Evolutionary conservation across 495 filamentous ascomycete species (phyloP), one percentile per base, ranked within the genome.

Genomic region (Aspergillus funiculosus): DNA sequence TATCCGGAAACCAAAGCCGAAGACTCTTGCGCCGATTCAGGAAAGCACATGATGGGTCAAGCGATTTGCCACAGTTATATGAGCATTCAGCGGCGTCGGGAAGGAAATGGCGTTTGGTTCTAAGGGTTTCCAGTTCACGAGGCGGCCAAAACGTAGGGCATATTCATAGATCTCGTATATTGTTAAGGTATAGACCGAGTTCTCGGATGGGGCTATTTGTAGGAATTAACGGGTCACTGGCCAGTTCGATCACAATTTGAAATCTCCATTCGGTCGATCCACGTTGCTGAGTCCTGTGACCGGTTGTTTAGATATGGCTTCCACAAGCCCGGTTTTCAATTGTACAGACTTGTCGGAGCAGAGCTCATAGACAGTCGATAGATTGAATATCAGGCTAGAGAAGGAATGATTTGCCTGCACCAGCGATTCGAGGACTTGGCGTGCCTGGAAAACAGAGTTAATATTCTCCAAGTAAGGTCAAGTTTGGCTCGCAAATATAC

Each of bases 311-410:
- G 88, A 82, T 11, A 94, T 70, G 22, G 70, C 76, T 57, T 86
- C 83, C 6, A 85, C 80, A 17, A 97, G 70, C 15, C 66, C 60
- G 14, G 75, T 61, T 66, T 95, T 97, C 54, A 83, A 61, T 11
- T 71, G 71, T 36, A 72, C 66, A n/a, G 83, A 73, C 48, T 75
- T 74, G 45, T 97, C 90, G 1, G 83, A 87, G 54, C 85, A 91
- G 4, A 98, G 77, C 62, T 98, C 92, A 59, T 94, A 98, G 52
- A 94, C 77, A 0, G 92, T 96, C 11, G 80, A 76, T 6, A 98
- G 69, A 59, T 98, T 98, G 63, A 96, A 98, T 1, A 88, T 75
- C 13, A 94, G 59, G 6, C 83, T 84, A 32, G 80, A 76, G 50
- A 89, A 94, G 0, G 79, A 76, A 15, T 78, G 66, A 5, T 79